Evolutionary conservation across 169 alveolate species (phyloP).

Genomic region (Sarcocystis neurona): DNA sequence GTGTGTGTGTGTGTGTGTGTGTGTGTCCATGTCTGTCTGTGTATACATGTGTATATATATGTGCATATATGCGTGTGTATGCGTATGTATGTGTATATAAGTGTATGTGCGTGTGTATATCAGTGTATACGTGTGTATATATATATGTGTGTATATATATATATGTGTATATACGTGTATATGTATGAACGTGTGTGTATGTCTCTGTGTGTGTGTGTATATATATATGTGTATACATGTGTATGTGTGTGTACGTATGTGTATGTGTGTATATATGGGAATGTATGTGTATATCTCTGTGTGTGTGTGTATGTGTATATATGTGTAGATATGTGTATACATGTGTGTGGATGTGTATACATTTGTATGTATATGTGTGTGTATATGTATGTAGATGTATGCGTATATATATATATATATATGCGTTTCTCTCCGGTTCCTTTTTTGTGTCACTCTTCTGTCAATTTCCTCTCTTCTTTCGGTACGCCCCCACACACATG

Average conservation of each 20-base stretch:
- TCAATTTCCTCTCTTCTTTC: too few species aligned
- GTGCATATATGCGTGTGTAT: slow-evolving; percentile 27
- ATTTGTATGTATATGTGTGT: not conserved
- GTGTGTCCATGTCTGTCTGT: slow-evolving; percentile 70
- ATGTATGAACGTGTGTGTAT: not conserved
- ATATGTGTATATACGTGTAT: not conserved
- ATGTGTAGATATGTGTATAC: too few species aligned
- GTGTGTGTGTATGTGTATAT: too few species aligned
- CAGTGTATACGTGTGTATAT: not conserved
- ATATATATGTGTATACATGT: not conserved
- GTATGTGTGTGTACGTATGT: too few species aligned
- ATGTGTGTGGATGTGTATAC: too few species aligned
- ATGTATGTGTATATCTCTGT: not conserved
- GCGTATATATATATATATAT: too few species aligned
- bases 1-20: slow-evolving; percentile 53
- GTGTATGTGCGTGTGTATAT: slow-evolving; percentile 64
- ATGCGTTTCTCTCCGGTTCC: too few species aligned
- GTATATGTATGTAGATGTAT: not conserved
- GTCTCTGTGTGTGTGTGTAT: not conserved
- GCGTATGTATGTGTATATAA: slow-evolving; percentile 51
- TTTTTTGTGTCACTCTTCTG: too few species aligned
- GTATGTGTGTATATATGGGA: not conserved
- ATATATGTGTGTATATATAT: not conserved
- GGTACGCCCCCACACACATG: too few species aligned
- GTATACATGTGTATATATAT: slow-evolving; percentile 6